These are phyloP conservation scores for Aureobasidium subglaciale DNA, from an alignment of 2,329 filamentous ascomycete species.

Conservation along the genomic window DNA sequence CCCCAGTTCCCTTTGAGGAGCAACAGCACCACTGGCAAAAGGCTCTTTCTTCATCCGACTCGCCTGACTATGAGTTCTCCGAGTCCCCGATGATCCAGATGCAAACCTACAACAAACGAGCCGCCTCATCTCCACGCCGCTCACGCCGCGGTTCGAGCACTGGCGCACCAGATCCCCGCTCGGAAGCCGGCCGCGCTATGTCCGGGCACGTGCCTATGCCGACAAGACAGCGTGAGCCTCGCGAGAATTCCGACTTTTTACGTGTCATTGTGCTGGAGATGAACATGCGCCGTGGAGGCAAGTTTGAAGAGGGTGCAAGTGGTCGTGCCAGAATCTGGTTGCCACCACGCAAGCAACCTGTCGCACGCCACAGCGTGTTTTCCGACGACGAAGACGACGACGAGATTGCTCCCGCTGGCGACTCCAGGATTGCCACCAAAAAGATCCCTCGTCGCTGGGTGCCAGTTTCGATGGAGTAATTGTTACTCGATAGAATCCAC, in stretches of 20 bases:
- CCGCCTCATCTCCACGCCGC: constrained; percentile 23
- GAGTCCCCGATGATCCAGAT: constrained; percentile 54
- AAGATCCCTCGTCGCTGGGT: constrained; percentile 13
- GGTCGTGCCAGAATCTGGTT: constrained; percentile 55
- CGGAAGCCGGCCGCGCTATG: constrained; percentile 37
- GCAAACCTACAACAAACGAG: constrained; percentile 50
- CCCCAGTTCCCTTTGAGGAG: constrained; percentile 31
- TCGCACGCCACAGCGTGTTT: background rate
- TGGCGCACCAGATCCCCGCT: constrained; percentile 33
- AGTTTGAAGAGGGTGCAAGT: constrained; percentile 49
- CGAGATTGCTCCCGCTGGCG: background rate
- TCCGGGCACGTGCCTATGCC: constrained; percentile 22
- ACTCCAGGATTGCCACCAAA: background rate
- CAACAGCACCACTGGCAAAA: constrained; percentile 31
- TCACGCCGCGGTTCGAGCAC: constrained; percentile 1
- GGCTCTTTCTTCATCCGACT: constrained; percentile 28
- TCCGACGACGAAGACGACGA: constrained; percentile 10
- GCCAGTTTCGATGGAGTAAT: constrained; percentile 13
- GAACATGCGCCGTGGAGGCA: constrained; percentile 59
- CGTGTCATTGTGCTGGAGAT: constrained; percentile 59
- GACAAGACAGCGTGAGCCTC: constrained; percentile 52
- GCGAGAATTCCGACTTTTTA: constrained; percentile 58
- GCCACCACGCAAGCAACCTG: constrained; percentile 43
- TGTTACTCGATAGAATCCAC: background rate
- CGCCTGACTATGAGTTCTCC: constrained; percentile 25